Base-by-base conservation (phyloP, 1,284 basidiomycete genomes). In the Takashimella tepidaria region DNA sequence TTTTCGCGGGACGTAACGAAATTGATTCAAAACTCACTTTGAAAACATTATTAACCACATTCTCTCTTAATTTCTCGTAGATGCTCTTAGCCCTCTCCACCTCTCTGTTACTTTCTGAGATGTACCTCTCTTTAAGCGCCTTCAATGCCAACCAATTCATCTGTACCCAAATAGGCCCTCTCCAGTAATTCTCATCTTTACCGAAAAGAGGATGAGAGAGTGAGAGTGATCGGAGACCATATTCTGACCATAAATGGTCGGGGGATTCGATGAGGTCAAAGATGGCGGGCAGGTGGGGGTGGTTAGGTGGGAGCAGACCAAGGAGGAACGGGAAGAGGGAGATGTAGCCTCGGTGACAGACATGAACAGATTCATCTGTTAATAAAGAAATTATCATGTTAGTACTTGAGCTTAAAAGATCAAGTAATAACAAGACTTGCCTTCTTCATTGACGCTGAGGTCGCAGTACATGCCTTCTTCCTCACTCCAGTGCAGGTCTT, bases 131-230 rank as follows among this genome's bases (percentile, higher is more conserved):
- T 50, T 41, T 31, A 3, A 59, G 40, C 13, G 56, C 45, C 41
- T 64, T 80, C 50, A 97, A 77, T 19, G 85, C 84, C 60, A 97
- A 81, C 69, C 92, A 97, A 74, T 97, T 96, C 86, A 97, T 92
- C 70, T 90, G 92, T 25, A 96, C 82, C 92, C 92, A 97, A 51
- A 97, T 87, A 2, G 93, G 90, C 2, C 92, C 92, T 64, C 87
- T 86, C 92, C 92, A 97, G 75, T 97, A 97, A 75, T 96, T 89
- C 70, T 97, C 93, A 49, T 87, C 92, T 64, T 84, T 78, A 16
- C 92, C 92, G 64, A 91, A 97, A 52, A 87, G 81, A n/a, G 86
- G 83, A 67, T 97, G 89, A 16, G 84, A 83, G 37, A 81, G 84
- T 12, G 89, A 90, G 50, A 97, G 77, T 62, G 89, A 92, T 41